Evolutionary conservation across 305 asterid genomes (phyloP), one percentile per base, ranked within the genome.

Genomic region (Rubia peregrina): DNA sequence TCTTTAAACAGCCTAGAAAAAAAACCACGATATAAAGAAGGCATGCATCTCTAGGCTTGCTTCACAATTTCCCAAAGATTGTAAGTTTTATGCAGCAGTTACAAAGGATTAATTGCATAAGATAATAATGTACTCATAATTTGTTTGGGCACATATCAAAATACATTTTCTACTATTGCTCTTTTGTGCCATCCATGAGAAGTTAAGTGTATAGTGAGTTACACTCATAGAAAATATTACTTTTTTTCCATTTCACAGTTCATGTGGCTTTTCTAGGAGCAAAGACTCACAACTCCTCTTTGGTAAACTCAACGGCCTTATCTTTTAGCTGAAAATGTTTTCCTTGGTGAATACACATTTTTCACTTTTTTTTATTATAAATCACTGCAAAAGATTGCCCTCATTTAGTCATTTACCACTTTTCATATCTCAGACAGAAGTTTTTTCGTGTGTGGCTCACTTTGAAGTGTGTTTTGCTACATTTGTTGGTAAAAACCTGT

Each of bases 51-150:
- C 95, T 70, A 69, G 75, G 71, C 87, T 93, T 73, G 79, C 90
- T 83, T 82, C 98, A 69, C 97, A 89, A 79, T 89, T 94, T 86
- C 99, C 97, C 2, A 94, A 88, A 80, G 96, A 88, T 78, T 89
- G 96, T 61, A 90, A 91, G 77, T 88, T 91, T 81, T 88, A 85
- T 80, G 80, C 88, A 16, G 97, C 91, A 26, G 97, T 88, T 75
- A 81, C 87, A 70, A 87, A 79, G 83, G 94, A 94, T 68, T 98
- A 91, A 67, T 77, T 94, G 87, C 95, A 85, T 55, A 89, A 94
- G 96, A 98, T 94, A 81, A 72, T 73, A 65, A 60, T 14, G 16
- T 44, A 60, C 16, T 61, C 41, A 9, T 26, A 36, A 68, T n/a
- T 22, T 63, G 36, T 49, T 51, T 65, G 43, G 12, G 4, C 65